A percentile compares a stretch with the other conserved stretches of the same genome.
phyloP scores from a whole-genome alignment of 129 eudicot species.

The Pseudognaphalium luteoalbum region DNA sequence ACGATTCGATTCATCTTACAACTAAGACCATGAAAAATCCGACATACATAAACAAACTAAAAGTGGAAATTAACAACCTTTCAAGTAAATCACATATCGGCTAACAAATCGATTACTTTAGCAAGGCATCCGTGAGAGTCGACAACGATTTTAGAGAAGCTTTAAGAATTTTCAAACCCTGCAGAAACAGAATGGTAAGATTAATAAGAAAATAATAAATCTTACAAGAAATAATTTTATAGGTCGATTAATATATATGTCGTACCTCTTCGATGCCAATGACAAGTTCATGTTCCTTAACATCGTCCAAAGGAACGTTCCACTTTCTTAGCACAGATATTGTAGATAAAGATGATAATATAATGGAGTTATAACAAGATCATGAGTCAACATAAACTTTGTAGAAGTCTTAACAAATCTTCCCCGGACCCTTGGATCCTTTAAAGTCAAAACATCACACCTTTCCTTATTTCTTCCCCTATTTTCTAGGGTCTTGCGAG shows the following conservation, averaged over 20 bases:
- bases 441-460: neutral
- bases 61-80: no score
- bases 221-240: no score
- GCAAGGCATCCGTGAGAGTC: neutral
- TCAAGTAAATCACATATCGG: no score
- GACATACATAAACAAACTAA: no score
- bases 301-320: slow-evolving; percentile 15
- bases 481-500: no score
- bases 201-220: no score
- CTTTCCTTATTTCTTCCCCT: no score
- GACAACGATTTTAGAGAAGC: neutral
- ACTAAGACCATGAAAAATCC: no score
- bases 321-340: neutral
- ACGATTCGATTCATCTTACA: no score
- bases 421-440: neutral
- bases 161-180: neutral
- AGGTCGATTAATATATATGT: neutral
- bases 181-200: neutral
- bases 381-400: slow-evolving; percentile 30
- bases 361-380: no score
- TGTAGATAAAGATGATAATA: slow-evolving; percentile 4
- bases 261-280: slow-evolving; percentile 24
- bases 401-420: slow-evolving; percentile 1
- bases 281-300: slow-evolving; percentile 11
- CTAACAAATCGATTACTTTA: no score